Conservation (phyloP, 192 early-diverging fungal species). For the Coemansia sp. region DNA sequence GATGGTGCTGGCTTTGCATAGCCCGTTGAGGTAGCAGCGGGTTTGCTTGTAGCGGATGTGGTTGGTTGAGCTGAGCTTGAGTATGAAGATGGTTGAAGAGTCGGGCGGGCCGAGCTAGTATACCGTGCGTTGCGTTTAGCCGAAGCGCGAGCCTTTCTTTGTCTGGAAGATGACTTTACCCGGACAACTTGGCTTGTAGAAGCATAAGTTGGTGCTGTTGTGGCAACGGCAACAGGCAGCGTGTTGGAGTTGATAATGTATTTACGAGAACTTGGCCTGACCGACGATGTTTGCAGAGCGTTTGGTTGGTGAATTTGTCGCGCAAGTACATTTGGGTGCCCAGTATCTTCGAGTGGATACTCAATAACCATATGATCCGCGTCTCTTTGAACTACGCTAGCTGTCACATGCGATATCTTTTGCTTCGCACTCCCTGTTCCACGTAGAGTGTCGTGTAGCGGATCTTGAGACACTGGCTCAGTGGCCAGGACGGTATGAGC, state of each 20-base stretch:
- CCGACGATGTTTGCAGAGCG: neutral
- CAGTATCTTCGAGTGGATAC: constrained; percentile 10
- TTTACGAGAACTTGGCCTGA: neutral
- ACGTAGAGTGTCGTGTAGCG: neutral
- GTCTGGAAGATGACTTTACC: neutral
- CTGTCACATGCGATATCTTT: neutral
- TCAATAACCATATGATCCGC: constrained; percentile 11
- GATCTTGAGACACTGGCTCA: neutral
- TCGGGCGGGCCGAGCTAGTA: neutral
- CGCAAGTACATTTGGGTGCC: neutral
- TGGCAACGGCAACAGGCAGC: neutral
- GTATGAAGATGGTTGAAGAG: neutral
- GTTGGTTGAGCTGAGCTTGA: neutral
- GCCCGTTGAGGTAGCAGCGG: neutral
- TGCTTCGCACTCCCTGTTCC: neutral
- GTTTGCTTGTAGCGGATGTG: neutral
- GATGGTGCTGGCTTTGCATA: neutral
- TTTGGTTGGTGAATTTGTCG: neutral
- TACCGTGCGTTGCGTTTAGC: neutral
- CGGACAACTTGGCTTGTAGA: neutral
- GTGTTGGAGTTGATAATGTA: neutral
- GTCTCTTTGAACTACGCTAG: neutral
- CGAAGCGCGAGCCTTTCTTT: neutral
- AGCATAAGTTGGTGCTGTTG: neutral
- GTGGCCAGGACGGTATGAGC: neutral